Conservation (phyloP, 1,284 basidiomycete species). For the Afroboletus lepidellus region DNA sequence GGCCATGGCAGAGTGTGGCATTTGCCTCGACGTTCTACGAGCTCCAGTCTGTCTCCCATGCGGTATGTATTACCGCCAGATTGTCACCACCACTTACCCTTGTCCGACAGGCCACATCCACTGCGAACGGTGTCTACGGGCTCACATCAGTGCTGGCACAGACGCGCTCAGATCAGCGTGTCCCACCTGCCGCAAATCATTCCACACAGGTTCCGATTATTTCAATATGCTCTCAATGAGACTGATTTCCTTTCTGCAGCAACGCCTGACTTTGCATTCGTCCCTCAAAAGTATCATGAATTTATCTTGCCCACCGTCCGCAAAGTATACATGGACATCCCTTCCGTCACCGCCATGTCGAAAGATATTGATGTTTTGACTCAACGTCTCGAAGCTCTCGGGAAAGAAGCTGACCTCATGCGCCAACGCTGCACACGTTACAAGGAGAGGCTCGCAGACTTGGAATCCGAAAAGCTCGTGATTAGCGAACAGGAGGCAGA, state of each 20-base stretch:
- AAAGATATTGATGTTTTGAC: conserved; percentile 35
- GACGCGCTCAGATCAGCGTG: conserved; percentile 46
- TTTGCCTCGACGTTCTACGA: conserved; percentile 53
- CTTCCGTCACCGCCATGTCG: conserved; percentile 32
- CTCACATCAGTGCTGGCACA: conserved; percentile 44
- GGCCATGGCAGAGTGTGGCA: conserved; percentile 53
- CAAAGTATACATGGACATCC: conserved; percentile 52
- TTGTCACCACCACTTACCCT: conserved; percentile 3
- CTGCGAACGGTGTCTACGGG: conserved; percentile 54
- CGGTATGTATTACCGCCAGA: conserved; percentile 37
- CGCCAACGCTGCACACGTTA: conserved; percentile 40
- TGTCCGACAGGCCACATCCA: conserved; percentile 53
- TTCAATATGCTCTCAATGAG: too few relatives aligned
- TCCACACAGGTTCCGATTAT: conserved; percentile 47
- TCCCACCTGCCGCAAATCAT: conserved; percentile 57
- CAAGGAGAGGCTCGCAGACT: conserved; percentile 31
- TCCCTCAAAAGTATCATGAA: conserved; percentile 59
- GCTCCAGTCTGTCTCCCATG: conserved; percentile 61
- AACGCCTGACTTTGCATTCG: conserved; percentile 45
- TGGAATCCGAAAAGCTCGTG: conserved; percentile 37
- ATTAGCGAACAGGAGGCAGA: conserved; percentile 30
- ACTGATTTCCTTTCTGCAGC: conserved; percentile 24
- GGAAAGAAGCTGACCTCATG: conserved; percentile 42
- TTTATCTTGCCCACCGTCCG: conserved; percentile 56
- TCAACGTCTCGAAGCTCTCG: conserved; percentile 35